A percentile compares a stretch with the other conserved stretches of the same genome.
These are phyloP conservation scores for Decorospora gaudefroyi DNA, from an alignment of 2,329 filamentous ascomycete genomes.

Conservation along the genomic window DNA sequence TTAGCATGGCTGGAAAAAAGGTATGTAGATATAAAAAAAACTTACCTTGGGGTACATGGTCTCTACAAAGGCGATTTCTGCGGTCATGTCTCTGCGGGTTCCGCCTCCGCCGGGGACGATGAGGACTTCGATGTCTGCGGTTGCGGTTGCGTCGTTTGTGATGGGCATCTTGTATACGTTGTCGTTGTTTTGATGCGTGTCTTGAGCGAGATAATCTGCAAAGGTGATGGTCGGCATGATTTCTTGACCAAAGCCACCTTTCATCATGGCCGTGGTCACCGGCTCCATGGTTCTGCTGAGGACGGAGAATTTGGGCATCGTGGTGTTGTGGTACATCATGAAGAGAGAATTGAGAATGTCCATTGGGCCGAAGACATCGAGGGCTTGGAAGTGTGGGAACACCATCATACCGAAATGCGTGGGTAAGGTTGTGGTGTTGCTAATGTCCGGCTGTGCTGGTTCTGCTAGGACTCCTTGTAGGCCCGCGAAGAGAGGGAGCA, in stretches of 20 bases:
- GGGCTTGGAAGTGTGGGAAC: conserved; percentile 35
- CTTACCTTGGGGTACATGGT: conserved; percentile 54
- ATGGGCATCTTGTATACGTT: background rate
- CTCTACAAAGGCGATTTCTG: conserved; percentile 56
- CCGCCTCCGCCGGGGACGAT: conserved; percentile 67
- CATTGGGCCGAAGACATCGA: conserved; percentile 52
- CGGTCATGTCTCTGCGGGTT: conserved; percentile 38
- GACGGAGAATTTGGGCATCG: conserved; percentile 33
- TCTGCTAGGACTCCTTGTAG: conserved; percentile 13
- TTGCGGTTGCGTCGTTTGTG: background rate
- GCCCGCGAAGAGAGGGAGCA: conserved; percentile 16
- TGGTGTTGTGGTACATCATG: conserved; percentile 28
- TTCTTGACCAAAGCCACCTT: conserved; percentile 42
- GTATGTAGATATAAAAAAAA: background rate
- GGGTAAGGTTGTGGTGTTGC: conserved; percentile 30
- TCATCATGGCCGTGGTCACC: conserved; percentile 29
- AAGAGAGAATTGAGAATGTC: conserved; percentile 50
- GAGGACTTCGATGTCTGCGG: conserved; percentile 60
- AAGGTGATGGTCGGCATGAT: conserved; percentile 60
- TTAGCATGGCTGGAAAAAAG: background rate
- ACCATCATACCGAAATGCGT: conserved; percentile 32
- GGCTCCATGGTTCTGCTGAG: conserved; percentile 37
- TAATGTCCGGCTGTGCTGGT: conserved; percentile 18
- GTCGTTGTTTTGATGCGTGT: conserved; percentile 1
- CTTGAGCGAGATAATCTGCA: conserved; percentile 48